Base-by-base conservation (phyloP, 2,329 filamentous ascomycete species). In the Stagonosporopsis chrysanthemi region DNA sequence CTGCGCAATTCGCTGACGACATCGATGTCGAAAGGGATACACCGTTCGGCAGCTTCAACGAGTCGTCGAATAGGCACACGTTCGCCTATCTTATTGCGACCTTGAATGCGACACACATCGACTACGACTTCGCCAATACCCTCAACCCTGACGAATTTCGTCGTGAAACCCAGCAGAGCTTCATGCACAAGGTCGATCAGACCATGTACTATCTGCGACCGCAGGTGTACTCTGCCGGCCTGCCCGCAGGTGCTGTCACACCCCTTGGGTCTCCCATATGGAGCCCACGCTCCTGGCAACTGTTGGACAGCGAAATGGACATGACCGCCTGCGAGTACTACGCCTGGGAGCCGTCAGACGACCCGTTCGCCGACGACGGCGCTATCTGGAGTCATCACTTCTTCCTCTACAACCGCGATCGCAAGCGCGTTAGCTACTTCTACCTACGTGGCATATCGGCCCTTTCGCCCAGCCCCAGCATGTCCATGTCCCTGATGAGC, bases 41-140 rank as follows among this genome's bases (percentile, higher is more conserved):
- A 73, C 91, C 95, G 2, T 99, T 99, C 71, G 95, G 95, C 17
- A 90, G 91, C 15, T 84, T 99, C 56, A 93, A 90, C 59, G 90
- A 97, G 69, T 87, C 92, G 46, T 91, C 91, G 43, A 95, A 92
- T 72, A 90, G 95, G 35, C 88, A 94, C 65, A 97, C 91, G 0
- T 98, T 96, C 77, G 93, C 95, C 41, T 98, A 98, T 76, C 81
- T 99, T 48, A 98, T 99, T 67, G 95, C 95, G 35, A 98, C 94
- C 0, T 82, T 99, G 33, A 99, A 99, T 73, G 95, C 95, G 5
- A 96, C 91, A 56, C 94, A 99, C 78, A 88, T 91, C 2, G 91
- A 99, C 78, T 98, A 99, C 77, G 95, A 99, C 77, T 99, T 99
- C 78, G 97, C 92, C 2, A 90, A 97, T 72, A 89, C 95, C 31